Conservation (phyloP, 345 rosid species). For the Arabis alpina region DNA sequence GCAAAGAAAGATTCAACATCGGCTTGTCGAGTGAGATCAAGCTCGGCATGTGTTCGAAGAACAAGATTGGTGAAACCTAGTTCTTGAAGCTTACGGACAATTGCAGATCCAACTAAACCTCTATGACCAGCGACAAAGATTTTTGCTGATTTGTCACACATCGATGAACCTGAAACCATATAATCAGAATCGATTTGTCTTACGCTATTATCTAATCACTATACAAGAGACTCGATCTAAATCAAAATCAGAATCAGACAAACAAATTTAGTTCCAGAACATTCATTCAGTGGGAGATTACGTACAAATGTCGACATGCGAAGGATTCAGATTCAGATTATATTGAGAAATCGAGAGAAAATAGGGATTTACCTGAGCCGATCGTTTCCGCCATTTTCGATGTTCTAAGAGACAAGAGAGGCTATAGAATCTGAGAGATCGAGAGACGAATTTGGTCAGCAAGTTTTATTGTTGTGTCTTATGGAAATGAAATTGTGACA, state of each 20-base stretch:
- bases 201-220: not conserved
- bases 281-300: constrained; percentile 2
- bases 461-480: not conserved
- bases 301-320: not conserved
- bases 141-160: constrained; percentile 72
- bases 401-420: not conserved
- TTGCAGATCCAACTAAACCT: constrained; percentile 91
- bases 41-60: constrained; percentile 73
- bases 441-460: constrained; percentile 9
- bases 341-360: not conserved
- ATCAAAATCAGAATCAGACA: not conserved
- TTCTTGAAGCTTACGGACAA: constrained; percentile 68
- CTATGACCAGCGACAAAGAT: constrained; percentile 96
- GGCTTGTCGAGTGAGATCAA: constrained; percentile 83
- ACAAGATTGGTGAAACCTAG: constrained; percentile 70
- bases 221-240: not conserved
- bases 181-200: no score
- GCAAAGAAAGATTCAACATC: constrained; percentile 84
- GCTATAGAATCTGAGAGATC: constrained; percentile 7
- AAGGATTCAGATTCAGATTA: not conserved
- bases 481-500: not conserved
- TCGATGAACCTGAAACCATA: constrained; percentile 42
- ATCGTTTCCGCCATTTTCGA: constrained; percentile 36
- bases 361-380: constrained; percentile 26
- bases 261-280: not conserved